phyloP scores from a whole-genome alignment of 352 stramenopile species.

The Phytophthora quininea region DNA sequence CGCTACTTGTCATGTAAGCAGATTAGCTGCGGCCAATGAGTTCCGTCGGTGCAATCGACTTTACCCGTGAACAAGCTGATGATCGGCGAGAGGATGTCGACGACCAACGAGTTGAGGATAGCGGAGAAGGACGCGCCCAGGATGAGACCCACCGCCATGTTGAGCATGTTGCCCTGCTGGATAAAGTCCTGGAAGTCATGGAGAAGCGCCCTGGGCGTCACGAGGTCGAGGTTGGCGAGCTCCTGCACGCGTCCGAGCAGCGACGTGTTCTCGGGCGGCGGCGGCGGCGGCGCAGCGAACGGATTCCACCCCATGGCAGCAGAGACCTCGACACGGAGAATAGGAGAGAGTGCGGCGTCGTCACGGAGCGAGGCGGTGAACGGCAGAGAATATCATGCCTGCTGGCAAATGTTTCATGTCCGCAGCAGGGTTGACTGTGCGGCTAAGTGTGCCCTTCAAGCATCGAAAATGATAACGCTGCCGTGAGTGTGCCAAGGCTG shows the following conservation, averaged over 20 bases:
- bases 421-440: no score
- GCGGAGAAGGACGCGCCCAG: conserved; percentile 59
- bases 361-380: no score
- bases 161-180: conserved; percentile 69
- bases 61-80: conserved; percentile 58
- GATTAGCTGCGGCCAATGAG: background rate
- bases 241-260: conserved; percentile 34
- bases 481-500: no score
- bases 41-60: background rate
- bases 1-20: conserved; percentile 23
- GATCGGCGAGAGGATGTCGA: conserved; percentile 60
- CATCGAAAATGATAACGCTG: no score
- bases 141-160: conserved; percentile 63
- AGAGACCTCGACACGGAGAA: no score
- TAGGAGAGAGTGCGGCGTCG: no score
- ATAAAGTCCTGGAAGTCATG: conserved; percentile 68
- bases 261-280: conserved; percentile 27
- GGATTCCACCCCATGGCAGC: conserved; percentile 30
- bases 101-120: conserved; percentile 67
- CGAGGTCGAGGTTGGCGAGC: conserved; percentile 22
- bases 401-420: no score
- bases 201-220: conserved; percentile 21
- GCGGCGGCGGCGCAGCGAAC: conserved; percentile 23
- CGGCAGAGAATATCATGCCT: no score
- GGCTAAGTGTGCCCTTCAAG: no score